Evolutionary conservation across 2,329 filamentous ascomycete species (phyloP).

Genomic region (Cladophialophora carrionii): DNA sequence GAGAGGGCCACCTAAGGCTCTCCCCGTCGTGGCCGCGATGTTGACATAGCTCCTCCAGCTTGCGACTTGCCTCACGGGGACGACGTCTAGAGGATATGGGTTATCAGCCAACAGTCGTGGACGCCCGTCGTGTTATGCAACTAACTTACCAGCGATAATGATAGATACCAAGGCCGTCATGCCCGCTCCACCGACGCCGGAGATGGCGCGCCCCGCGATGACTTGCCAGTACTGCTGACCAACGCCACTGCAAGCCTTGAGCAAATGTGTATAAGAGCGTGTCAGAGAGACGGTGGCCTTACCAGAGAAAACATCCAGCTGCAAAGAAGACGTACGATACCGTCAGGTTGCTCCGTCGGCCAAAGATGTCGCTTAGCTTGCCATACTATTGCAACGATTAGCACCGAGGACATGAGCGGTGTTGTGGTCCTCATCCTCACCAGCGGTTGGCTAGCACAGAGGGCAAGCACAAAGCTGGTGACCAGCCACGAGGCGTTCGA

Average conservation of each 20-base stretch:
- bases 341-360: conserved; percentile 48
- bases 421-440: conserved; percentile 42
- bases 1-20: conserved; percentile 57
- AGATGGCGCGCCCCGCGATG: conserved; percentile 48
- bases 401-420: background rate
- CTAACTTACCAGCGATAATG: conserved; percentile 43
- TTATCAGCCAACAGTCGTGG: background rate
- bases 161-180: conserved; percentile 53
- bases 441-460: conserved; percentile 48
- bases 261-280: background rate
- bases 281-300: conserved; percentile 17
- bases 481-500: conserved; percentile 51
- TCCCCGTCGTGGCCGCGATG: conserved; percentile 54
- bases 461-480: conserved; percentile 51
- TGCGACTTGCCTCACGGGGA: conserved; percentile 55
- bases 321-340: conserved; percentile 49
- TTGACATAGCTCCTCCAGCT: conserved; percentile 57
- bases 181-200: conserved; percentile 52
- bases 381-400: conserved; percentile 42
- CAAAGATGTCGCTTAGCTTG: conserved; percentile 52
- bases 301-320: conserved; percentile 46
- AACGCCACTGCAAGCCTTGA: conserved; percentile 42
- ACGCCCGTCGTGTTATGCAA: background rate
- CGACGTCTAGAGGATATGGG: conserved; percentile 45
- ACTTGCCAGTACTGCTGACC: conserved; percentile 47